A percentile compares a stretch with the other conserved stretches of the same genome.
Evolutionary conservation across 2,329 filamentous ascomycete genomes (phyloP).

Genomic region (Simplicillium sp.): DNA sequence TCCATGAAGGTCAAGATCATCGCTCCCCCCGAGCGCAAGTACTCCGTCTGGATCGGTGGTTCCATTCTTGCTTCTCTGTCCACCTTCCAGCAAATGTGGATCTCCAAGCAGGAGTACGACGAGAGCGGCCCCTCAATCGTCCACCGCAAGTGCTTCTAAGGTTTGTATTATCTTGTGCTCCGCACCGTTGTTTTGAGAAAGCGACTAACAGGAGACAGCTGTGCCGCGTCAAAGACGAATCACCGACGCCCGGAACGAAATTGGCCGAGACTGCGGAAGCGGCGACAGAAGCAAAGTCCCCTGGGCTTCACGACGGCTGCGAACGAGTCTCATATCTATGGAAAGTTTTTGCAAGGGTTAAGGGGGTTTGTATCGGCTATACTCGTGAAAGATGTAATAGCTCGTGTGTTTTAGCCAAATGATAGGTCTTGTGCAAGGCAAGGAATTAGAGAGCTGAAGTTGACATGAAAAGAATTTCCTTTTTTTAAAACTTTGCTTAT

Average conservation of each 20-base stretch:
- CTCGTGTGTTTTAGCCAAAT: constrained; percentile 41
- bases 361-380: constrained; percentile 40
- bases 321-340: constrained; percentile 45
- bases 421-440: constrained; percentile 32
- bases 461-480: constrained; percentile 47
- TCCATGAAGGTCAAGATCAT: constrained; percentile 99
- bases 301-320: constrained; percentile 36
- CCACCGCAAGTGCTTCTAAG: constrained; percentile 99
- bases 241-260: constrained; percentile 22
- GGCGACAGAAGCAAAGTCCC: constrained; percentile 32
- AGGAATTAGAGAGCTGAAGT: constrained; percentile 43
- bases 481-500: constrained; percentile 23
- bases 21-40: constrained; percentile 99
- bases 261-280: constrained; percentile 34
- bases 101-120: constrained; percentile 99
- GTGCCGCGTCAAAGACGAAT: constrained; percentile 21
- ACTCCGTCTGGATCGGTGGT: constrained; percentile 99
- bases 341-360: constrained; percentile 49
- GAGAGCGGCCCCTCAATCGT: constrained; percentile 99
- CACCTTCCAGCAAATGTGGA: constrained; percentile 99
- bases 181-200: not conserved
- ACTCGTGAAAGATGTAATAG: constrained; percentile 35
- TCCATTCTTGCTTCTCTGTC: constrained; percentile 98
- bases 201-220: constrained; percentile 15
- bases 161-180: constrained; percentile 27